These are phyloP conservation scores for Talaromyces pinophilus DNA, from an alignment of 2,329 filamentous ascomycete species.

Conservation along the genomic window DNA sequence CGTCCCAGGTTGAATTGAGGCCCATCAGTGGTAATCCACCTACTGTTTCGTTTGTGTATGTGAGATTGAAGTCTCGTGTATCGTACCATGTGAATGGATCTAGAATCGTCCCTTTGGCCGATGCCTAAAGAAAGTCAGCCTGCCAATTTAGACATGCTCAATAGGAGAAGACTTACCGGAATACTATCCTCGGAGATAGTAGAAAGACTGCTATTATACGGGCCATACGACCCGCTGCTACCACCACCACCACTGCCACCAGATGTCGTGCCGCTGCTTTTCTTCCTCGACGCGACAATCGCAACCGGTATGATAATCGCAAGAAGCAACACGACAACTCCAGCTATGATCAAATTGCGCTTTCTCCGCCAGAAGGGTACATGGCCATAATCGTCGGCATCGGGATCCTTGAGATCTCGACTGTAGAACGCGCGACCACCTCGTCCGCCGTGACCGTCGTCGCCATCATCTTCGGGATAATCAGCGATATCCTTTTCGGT, in stretches of 20 bases:
- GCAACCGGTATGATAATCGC: conserved; percentile 69
- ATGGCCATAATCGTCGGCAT: conserved; percentile 31
- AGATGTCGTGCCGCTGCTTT: conserved; percentile 31
- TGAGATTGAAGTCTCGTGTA: conserved; percentile 88
- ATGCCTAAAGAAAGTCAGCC: conserved; percentile 37
- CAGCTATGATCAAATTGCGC: conserved; percentile 57
- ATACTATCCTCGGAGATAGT: conserved; percentile 59
- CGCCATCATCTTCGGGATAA: conserved; percentile 14
- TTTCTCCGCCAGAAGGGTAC: conserved; percentile 44
- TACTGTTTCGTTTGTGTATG: conserved; percentile 81
- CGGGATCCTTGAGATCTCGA: conserved; percentile 24
- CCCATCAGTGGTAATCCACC: conserved; percentile 92
- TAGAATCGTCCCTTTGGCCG: conserved; percentile 72
- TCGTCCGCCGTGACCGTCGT: conserved; percentile 13
- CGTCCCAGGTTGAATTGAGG: conserved; percentile 80
- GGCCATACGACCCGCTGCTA: conserved; percentile 31
- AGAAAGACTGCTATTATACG: conserved; percentile 52
- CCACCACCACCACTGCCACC: conserved; percentile 22
- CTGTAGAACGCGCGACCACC: conserved; percentile 31
- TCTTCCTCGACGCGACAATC: conserved; percentile 66
- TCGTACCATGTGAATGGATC: conserved; percentile 93
- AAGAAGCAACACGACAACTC: conserved; percentile 56
- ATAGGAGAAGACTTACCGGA: conserved; percentile 48
- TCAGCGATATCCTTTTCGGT: conserved; percentile 52
- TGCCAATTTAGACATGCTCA: neutral